These are phyloP conservation scores for Acorus calamus DNA, from an alignment of 106 monocot species.

Conservation along the genomic window DNA sequence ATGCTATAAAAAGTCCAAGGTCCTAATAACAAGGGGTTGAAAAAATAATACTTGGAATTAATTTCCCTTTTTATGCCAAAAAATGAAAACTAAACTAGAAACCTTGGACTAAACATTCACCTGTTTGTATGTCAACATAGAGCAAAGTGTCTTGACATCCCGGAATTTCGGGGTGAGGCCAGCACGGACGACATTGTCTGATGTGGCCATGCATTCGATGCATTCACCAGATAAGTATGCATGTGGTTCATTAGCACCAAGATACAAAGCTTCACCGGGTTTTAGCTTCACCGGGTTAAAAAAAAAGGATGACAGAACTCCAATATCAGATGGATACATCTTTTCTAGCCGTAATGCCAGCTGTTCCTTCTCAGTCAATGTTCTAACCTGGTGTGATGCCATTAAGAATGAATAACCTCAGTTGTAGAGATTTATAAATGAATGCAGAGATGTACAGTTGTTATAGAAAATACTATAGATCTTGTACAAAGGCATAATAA, in stretches of 20 bases:
- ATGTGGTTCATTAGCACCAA: slow-evolving; percentile 91
- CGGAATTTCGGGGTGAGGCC: slow-evolving; percentile 88
- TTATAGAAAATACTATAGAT: too few species aligned
- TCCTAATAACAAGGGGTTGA: too few species aligned
- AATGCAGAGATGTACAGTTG: too few species aligned
- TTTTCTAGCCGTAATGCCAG: slow-evolving; percentile 57
- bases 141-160: slow-evolving; percentile 78
- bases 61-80: too few species aligned
- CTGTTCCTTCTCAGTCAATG: slow-evolving; percentile 76
- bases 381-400: slow-evolving; percentile 37
- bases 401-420: background rate
- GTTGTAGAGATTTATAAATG: background rate
- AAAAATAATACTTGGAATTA: too few species aligned
- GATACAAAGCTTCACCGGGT: slow-evolving; percentile 83
- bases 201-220: slow-evolving; percentile 94
- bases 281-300: slow-evolving; percentile 79
- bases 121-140: slow-evolving; percentile 96
- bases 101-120: slow-evolving; percentile 13
- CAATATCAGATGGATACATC: slow-evolving; percentile 83
- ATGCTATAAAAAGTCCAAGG: too few species aligned
- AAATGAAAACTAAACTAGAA: too few species aligned
- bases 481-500: background rate
- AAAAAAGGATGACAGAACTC: slow-evolving; percentile 81
- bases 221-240: slow-evolving; percentile 93
- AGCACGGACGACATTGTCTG: slow-evolving; percentile 97